A percentile compares a stretch with the other conserved stretches of the same genome.
These are phyloP conservation scores for Fusarium verrucosum DNA, from an alignment of 2,329 filamentous ascomycete genomes.

Conservation along the genomic window DNA sequence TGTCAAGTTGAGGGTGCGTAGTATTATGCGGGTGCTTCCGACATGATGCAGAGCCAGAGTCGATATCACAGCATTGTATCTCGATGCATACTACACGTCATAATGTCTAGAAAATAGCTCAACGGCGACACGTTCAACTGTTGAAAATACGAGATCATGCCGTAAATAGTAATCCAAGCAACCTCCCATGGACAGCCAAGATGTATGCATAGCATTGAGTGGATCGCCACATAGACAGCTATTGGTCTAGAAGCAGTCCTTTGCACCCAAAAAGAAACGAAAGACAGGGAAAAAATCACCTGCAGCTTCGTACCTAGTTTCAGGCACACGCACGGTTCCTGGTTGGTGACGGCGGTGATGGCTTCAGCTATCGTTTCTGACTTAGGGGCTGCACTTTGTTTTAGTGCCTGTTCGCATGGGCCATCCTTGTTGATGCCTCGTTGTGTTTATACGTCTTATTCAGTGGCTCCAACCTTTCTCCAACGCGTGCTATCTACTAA, in stretches of 20 bases:
- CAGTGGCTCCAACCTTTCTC: slow-evolving; percentile 5
- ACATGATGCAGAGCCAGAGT: neutral
- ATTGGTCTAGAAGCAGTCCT: slow-evolving; percentile 5
- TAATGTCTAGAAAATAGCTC: neutral
- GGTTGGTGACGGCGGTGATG: slow-evolving; percentile 28
- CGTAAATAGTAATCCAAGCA: neutral
- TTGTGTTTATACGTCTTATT: neutral
- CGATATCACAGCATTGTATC: neutral
- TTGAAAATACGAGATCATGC: neutral
- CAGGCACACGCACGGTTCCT: slow-evolving; percentile 18
- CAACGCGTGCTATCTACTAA: neutral
- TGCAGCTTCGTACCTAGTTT: slow-evolving; percentile 16
- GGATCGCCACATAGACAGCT: neutral
- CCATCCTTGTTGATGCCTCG: slow-evolving; percentile 6
- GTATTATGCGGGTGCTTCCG: neutral
- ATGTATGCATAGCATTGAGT: neutral
- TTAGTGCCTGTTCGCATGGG: slow-evolving; percentile 11
- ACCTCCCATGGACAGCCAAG: neutral
- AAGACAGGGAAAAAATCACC: neutral
- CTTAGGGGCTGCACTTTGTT: slow-evolving; percentile 1
- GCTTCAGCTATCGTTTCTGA: slow-evolving; percentile 18
- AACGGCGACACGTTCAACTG: neutral
- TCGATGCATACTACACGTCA: neutral
- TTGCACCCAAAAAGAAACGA: neutral
- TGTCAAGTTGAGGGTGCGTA: neutral